phyloP scores from a whole-genome alignment of 257 asterid species.

The Scutellaria minor region DNA sequence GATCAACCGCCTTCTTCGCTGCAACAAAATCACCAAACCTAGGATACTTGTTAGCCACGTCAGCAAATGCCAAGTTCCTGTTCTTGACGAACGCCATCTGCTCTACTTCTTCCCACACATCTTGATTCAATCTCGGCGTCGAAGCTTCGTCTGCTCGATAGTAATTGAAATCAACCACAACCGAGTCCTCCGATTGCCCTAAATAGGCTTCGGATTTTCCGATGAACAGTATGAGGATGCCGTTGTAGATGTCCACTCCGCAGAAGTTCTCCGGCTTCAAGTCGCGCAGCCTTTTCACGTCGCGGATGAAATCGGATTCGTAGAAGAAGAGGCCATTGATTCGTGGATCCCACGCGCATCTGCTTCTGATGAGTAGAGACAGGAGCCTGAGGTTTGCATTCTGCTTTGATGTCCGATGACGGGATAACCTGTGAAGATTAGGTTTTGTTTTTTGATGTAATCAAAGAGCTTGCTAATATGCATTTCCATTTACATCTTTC shows the following conservation, averaged over 20 bases:
- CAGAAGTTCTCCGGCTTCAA: slow-evolving; percentile 60
- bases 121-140: slow-evolving; percentile 65
- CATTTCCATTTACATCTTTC: slow-evolving; percentile 54
- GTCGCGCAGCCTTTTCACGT: slow-evolving; percentile 61
- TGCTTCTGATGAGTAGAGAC: slow-evolving; percentile 61
- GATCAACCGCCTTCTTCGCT: slow-evolving; percentile 56
- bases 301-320: slow-evolving; percentile 61
- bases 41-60: slow-evolving; percentile 53
- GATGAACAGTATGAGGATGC: slow-evolving; percentile 68
- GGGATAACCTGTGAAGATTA: slow-evolving; percentile 74
- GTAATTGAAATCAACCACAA: slow-evolving; percentile 71
- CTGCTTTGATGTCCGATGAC: slow-evolving; percentile 71
- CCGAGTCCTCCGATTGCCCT: slow-evolving; percentile 67
- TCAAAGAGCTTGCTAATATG: slow-evolving; percentile 46
- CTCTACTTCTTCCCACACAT: slow-evolving; percentile 82
- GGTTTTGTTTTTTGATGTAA: slow-evolving; percentile 63
- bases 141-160: slow-evolving; percentile 56
- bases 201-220: slow-evolving; percentile 59
- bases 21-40: slow-evolving; percentile 52
- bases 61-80: slow-evolving; percentile 59
- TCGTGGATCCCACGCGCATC: slow-evolving; percentile 82
- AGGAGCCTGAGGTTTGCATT: slow-evolving; percentile 88
- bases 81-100: slow-evolving; percentile 89
- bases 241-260: slow-evolving; percentile 82
- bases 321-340: slow-evolving; percentile 69